Percentiles rank a stretch among this genome's conserved stretches.
These are phyloP conservation scores for Naumovozyma castellii DNA, from an alignment of 805 yeast species.

Conservation along the genomic window DNA sequence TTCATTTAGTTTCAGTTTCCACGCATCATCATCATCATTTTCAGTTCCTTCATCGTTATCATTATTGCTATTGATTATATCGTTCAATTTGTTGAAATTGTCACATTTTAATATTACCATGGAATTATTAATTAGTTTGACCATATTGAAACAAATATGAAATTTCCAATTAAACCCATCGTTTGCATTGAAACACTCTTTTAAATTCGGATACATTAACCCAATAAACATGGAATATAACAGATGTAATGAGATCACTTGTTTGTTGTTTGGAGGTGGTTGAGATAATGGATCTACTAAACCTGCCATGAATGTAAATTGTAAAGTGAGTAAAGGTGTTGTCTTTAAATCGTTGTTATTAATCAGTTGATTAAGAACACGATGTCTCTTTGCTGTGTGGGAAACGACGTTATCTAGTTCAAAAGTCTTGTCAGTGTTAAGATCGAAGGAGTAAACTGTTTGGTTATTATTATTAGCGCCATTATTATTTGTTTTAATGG, in stretches of 20 bases:
- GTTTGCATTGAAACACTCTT: slow-evolving; percentile 1
- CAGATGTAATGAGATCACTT: slow-evolving; percentile 46
- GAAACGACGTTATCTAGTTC: slow-evolving; percentile 17
- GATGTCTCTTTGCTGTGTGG: slow-evolving; percentile 19
- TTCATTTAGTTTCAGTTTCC: slow-evolving; percentile 30
- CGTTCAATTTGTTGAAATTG: slow-evolving; percentile 18
- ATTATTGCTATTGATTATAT: slow-evolving; percentile 9
- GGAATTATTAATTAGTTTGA: slow-evolving; percentile 19
- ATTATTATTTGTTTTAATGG: not conserved
- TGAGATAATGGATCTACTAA: slow-evolving; percentile 59
- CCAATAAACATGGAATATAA: slow-evolving; percentile 44
- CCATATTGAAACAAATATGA: slow-evolving; percentile 23
- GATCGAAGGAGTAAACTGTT: slow-evolving; percentile 14
- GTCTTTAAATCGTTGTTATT: slow-evolving; percentile 7
- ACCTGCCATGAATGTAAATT: slow-evolving; percentile 28
- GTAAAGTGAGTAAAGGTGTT: slow-evolving; percentile 16
- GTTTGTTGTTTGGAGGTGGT: slow-evolving; percentile 49
- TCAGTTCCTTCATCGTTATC: slow-evolving; percentile 4
- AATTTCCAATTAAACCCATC: slow-evolving; percentile 20
- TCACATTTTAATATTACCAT: slow-evolving; percentile 19
- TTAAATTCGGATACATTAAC: slow-evolving; percentile 26
- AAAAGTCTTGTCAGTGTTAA: slow-evolving; percentile 14
- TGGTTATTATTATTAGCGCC: not conserved
- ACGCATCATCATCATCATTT: slow-evolving; percentile 11
- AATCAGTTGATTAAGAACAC: slow-evolving; percentile 14